Evolutionary conservation across 345 rosid species (phyloP), one percentile per base, ranked within the genome.

Genomic region (Hibiscus tridactylites): DNA sequence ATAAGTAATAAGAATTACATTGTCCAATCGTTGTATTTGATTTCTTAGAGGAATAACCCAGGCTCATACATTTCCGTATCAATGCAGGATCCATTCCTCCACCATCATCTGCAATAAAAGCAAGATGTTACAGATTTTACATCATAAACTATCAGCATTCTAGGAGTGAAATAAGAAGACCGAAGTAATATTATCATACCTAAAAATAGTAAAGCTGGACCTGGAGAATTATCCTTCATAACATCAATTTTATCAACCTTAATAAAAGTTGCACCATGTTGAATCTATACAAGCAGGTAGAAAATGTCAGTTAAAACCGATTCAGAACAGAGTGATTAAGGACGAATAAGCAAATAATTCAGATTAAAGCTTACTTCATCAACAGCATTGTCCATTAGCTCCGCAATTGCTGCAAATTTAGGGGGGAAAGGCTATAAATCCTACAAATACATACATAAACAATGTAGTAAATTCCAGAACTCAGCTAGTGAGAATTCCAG

Each of bases 11-110:
- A 69, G 26, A 78, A 64, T 86, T 81, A 94, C 98, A 94, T 76
- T 94, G 96, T 78, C 98, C 96, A 78, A 94, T 91, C 21, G 97
- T 91, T 53, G 85, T 85, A 62, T 87, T 91, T 17, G 93, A 79
- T 78, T 91, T 91, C 87, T 94, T 94, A 39, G 95, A 83, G 13
- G 98, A 94, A 80, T 91, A 94, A 17, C 96, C 97, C 90, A 94
- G 86, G 85, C 97, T 94, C 97, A 94, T 86, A 79, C 97, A 94
- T 80, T 90, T 94, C 78, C 98, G 79, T 6, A 94, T 76, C 70
- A 84, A 76, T 67, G 82, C 85, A n/a, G 98, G 96, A 84, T 85
- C 84, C 98, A 94, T 94, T 76, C 98, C 98, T 73, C 92, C 91
- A 10, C 96, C 98, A 81, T 94, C 96, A 86, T 94, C 98, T 93